Evolutionary conservation across 2,329 filamentous ascomycete species (phyloP).

Genomic region (Aureobasidium uvarum): DNA sequence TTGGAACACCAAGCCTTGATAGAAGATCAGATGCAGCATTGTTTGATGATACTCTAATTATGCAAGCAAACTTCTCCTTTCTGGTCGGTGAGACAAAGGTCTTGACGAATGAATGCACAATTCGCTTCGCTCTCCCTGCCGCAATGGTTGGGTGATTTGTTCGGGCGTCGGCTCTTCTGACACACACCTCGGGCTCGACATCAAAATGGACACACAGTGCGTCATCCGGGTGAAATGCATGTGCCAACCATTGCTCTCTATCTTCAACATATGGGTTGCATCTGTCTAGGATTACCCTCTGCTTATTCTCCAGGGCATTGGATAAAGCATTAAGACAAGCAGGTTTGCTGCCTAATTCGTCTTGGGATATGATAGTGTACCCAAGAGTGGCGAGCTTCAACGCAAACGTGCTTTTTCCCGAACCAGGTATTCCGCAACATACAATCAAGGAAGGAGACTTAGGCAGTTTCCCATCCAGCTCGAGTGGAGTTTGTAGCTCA

Average conservation of each 20-base stretch:
- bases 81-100: conserved; percentile 3
- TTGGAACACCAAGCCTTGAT: neutral
- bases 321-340: conserved; percentile 25
- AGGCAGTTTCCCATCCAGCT: neutral
- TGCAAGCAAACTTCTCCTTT: conserved; percentile 23
- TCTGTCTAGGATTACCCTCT: conserved; percentile 23
- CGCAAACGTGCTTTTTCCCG: conserved; percentile 27
- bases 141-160: conserved; percentile 27
- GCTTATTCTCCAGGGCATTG: neutral
- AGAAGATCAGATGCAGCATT: conserved; percentile 12
- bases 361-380: conserved; percentile 25
- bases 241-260: conserved; percentile 24
- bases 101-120: conserved; percentile 22
- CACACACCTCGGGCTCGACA: conserved; percentile 13
- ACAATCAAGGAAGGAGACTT: conserved; percentile 16
- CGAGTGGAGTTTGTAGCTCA: neutral
- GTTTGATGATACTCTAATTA: conserved; percentile 22
- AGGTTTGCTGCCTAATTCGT: conserved; percentile 22
- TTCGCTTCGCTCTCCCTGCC: conserved; percentile 20
- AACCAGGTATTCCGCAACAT: conserved; percentile 27
- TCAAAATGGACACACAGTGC: conserved; percentile 24
- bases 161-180: conserved; percentile 23
- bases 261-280: conserved; percentile 24
- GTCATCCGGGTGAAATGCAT: conserved; percentile 6
- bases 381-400: neutral